Conservation (phyloP, 176 grass and related monocot genomes). For the Avena atlantica region DNA sequence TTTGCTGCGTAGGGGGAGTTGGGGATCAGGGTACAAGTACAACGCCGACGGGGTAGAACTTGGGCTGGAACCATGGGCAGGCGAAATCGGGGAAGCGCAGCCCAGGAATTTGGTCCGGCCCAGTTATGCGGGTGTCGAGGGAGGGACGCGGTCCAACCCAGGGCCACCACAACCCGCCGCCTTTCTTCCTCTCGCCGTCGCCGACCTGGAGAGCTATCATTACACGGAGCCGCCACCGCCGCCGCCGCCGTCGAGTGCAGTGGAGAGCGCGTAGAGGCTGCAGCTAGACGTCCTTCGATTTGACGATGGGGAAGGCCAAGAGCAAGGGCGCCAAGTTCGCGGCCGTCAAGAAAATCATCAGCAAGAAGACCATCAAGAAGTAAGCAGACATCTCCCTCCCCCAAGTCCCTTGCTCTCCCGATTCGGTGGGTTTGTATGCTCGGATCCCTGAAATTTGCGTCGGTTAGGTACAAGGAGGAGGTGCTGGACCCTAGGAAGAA, state of each 20-base stretch:
- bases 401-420: not conserved
- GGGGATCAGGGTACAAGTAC: not conserved
- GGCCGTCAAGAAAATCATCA: slow-evolving; percentile 75
- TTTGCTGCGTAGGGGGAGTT: not conserved
- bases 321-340: slow-evolving; percentile 74
- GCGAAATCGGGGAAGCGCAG: not conserved
- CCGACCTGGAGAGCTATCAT: not conserved
- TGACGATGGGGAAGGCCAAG: slow-evolving; percentile 74
- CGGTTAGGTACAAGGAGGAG: slow-evolving; percentile 66
- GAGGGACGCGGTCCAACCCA: too few species aligned
- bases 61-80: not conserved
- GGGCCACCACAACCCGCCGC: not conserved
- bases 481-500: slow-evolving; percentile 86
- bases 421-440: not conserved
- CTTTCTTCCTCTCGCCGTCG: not conserved
- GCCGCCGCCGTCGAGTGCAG: slow-evolving; percentile 19
- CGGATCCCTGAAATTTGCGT: not conserved
- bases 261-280: not conserved
- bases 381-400: slow-evolving; percentile 29
- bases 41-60: not conserved
- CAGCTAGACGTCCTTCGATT: not conserved
- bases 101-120: not conserved
- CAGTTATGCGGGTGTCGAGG: not conserved
- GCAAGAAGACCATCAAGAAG: slow-evolving; percentile 85
- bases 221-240: not conserved